Percentiles rank a stretch among this genome's conserved stretches.
These are phyloP conservation scores for Wallacemonas sp. DNA, from an alignment of 208 protist genomes.

Conservation along the genomic window DNA sequence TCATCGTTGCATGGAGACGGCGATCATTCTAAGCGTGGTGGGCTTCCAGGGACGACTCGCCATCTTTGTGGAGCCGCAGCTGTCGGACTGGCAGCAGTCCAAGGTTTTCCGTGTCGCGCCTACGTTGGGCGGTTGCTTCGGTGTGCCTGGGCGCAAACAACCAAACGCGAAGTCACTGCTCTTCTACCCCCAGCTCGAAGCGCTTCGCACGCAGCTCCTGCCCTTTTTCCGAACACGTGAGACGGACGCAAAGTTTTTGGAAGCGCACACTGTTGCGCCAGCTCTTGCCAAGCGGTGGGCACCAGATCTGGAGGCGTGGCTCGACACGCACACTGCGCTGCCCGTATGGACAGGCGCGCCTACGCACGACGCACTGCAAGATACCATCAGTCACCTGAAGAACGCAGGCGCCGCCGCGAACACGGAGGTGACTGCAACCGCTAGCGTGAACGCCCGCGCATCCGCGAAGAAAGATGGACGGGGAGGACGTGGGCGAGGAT, in stretches of 20 bases:
- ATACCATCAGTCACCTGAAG: conserved; percentile 10
- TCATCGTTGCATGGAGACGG: conserved; percentile 84
- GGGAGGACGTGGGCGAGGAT: not conserved
- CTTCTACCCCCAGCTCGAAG: conserved; percentile 45
- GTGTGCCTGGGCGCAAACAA: not conserved
- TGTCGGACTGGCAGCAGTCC: conserved; percentile 78
- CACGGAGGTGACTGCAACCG: not conserved
- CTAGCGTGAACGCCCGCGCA: no score
- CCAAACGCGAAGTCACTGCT: not conserved
- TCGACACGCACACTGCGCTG: conserved; percentile 26
- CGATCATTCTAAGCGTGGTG: conserved; percentile 70
- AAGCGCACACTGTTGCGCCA: conserved; percentile 1
- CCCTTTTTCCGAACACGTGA: conserved; percentile 47
- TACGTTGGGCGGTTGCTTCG: conserved; percentile 56
- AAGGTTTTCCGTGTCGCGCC: conserved; percentile 68
- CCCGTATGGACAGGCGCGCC: conserved; percentile 42
- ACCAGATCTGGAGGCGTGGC: conserved; percentile 20
- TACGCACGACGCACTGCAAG: not conserved
- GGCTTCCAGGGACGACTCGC: conserved; percentile 67
- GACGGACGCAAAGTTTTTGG: conserved; percentile 21
- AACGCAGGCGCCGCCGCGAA: conserved; percentile 3
- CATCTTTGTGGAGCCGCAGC: conserved; percentile 74
- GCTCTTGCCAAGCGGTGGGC: conserved; percentile 31
- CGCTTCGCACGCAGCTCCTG: conserved; percentile 32
- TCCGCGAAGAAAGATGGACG: not conserved